Conservation (phyloP, 306 rosid species). For the Rosa lucieae region DNA sequence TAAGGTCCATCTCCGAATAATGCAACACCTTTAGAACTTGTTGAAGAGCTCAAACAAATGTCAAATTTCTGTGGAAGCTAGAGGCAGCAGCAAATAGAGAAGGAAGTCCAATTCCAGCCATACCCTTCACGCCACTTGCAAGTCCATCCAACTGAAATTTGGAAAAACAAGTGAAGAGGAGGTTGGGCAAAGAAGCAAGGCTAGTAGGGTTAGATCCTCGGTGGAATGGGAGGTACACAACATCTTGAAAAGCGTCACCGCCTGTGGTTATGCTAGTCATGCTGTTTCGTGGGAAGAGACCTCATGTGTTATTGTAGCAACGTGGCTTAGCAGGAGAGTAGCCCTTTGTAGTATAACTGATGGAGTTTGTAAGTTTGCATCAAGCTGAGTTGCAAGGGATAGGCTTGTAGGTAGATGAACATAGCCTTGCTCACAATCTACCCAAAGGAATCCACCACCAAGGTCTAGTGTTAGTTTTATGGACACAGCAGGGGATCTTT, state of each 20-base stretch:
- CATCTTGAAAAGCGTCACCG: slow-evolving; percentile 37
- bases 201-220: slow-evolving; percentile 33
- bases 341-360: not conserved
- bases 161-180: slow-evolving; percentile 41
- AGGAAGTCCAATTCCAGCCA: slow-evolving; percentile 49
- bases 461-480: too few species aligned
- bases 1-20: too few species aligned
- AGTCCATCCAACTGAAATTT: slow-evolving; percentile 32
- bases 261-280: not conserved
- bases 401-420: too few species aligned
- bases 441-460: too few species aligned
- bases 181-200: slow-evolving; percentile 29
- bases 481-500: too few species aligned
- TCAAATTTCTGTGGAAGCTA: slow-evolving; percentile 34
- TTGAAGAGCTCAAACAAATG: slow-evolving; percentile 32
- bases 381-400: too few species aligned
- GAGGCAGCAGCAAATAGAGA: slow-evolving; percentile 44
- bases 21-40: not conserved
- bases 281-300: not conserved
- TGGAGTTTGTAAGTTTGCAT: not conserved
- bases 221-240: slow-evolving; percentile 40
- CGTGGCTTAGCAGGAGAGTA: not conserved
- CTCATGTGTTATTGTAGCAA: not conserved
- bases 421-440: too few species aligned
- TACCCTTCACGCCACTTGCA: slow-evolving; percentile 43